phyloP scores from a whole-genome alignment of 148 eudicot species.

The Rhododendron ferrugineum region DNA sequence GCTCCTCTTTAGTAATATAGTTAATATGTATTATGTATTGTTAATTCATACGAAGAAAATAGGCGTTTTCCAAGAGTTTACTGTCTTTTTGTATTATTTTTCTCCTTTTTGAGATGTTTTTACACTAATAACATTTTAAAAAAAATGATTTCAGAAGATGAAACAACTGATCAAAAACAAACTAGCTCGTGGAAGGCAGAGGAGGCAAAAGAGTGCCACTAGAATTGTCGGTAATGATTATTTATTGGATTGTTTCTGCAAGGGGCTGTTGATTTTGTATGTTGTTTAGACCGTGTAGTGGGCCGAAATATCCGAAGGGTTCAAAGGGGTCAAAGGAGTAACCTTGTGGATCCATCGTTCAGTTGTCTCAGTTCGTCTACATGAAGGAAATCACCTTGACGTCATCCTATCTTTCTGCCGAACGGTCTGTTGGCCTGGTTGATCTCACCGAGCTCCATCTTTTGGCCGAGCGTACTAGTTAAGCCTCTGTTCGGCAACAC shows the following conservation, averaged over 20 bases:
- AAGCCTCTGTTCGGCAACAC: too few species aligned
- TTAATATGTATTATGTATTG: too few species aligned
- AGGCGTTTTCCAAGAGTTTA: neutral
- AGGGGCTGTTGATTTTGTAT: neutral
- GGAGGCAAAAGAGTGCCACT: constrained; percentile 23
- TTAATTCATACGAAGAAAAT: neutral
- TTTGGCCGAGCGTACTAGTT: too few species aligned
- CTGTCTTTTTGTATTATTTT: neutral
- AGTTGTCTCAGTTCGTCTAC: too few species aligned
- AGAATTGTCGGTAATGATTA: constrained; percentile 45
- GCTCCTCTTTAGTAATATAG: neutral
- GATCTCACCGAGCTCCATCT: too few species aligned
- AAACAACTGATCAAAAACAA: constrained; percentile 23
- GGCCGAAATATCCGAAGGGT: too few species aligned
- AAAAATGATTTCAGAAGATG: constrained; percentile 33
- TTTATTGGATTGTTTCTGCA: neutral
- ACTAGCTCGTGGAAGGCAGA: constrained; percentile 46
- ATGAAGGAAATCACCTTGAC: too few species aligned
- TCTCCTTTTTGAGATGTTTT: neutral
- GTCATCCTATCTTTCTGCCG: too few species aligned
- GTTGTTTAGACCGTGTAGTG: neutral
- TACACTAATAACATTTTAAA: constrained; percentile 1
- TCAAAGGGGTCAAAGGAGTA: too few species aligned
- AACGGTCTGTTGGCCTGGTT: too few species aligned
- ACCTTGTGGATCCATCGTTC: too few species aligned